Base-by-base conservation (phyloP, 208 protist species). In the Trypanosoma melophagium region DNA sequence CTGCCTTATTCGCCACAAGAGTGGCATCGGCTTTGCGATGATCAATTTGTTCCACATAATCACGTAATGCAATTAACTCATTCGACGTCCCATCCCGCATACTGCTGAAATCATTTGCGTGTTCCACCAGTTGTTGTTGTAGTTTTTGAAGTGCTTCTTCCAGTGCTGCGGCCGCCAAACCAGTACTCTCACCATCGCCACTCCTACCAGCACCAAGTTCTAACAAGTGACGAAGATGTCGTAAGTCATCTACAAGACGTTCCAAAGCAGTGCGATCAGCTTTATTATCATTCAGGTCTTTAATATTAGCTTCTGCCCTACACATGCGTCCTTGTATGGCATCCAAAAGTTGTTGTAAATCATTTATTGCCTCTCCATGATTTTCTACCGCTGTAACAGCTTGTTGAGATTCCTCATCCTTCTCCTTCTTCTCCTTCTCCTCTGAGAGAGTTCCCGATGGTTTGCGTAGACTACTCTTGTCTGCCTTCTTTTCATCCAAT, bases 1-100 rank as follows among this genome's bases (percentile, higher is more conserved):
- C 91, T 13, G 91, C 91, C 78, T 96, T 96, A 76, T 94, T 94
- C 3, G 91, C 91, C 19, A 96, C 91, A 41, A 94, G 81, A 45
- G 81, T 84, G 21, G 86, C 82, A 55, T 96, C 91, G 0, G 91
- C 91, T 79, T 96, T 96, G 74, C 85, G 79, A 62, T 87, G 81
- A 54, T 96, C 85, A 9, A 96, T 76, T 55, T 87, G 78, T 45
- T 94, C 83, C 16, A 96, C 55, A 42, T 83, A 76, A 24, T 87
- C 84, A 38, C 72, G 73, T 67, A 96, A 52, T 14, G 69, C 59
- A 21, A 76, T 68, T 8, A 90, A 45, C 31, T 90, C 90, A n/a
- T 87, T 80, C 7, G 54, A 38, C 8, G 75, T 75, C 1, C 47
- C 38, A 4, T 74, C 80, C 38, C 56, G 42, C 49, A 74, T 64